Conservation (phyloP, 805 yeast species). For the Candida mattraensis region DNA sequence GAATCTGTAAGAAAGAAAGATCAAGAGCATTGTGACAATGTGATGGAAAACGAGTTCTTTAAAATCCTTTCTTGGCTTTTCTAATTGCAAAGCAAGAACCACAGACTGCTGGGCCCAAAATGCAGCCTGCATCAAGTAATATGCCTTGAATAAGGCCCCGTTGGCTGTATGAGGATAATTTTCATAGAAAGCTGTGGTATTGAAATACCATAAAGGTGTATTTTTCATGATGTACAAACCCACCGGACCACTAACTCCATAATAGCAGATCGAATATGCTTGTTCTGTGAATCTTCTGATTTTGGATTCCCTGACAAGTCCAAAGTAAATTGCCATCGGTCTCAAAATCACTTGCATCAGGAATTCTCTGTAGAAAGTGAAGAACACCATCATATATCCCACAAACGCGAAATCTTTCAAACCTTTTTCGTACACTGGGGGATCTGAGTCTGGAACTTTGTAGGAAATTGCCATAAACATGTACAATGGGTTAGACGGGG, state of each 20-base stretch:
- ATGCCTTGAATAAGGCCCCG: conserved; percentile 68
- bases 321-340: conserved; percentile 63
- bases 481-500: conserved; percentile 60
- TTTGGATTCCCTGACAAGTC: conserved; percentile 55
- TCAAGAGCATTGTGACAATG: conserved; percentile 82
- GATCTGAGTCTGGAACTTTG: conserved; percentile 56
- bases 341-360: conserved; percentile 76
- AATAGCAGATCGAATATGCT: conserved; percentile 79
- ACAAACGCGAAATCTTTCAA: conserved; percentile 78
- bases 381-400: conserved; percentile 75
- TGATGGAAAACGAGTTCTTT: conserved; percentile 91
- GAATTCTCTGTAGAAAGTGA: conserved; percentile 90
- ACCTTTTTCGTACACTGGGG: conserved; percentile 78
- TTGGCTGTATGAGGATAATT: conserved; percentile 82
- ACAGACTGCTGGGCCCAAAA: conserved; percentile 97
- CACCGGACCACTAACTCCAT: conserved; percentile 75
- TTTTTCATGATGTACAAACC: conserved; percentile 87
- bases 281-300: conserved; percentile 89
- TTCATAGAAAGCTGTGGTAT: conserved; percentile 77
- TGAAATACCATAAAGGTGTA: conserved; percentile 86
- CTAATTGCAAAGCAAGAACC: conserved; percentile 78
- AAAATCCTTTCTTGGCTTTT: conserved; percentile 93
- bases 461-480: conserved; percentile 68
- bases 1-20: conserved; percentile 85
- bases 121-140: conserved; percentile 89